Evolutionary conservation across 2,329 filamentous ascomycete genomes (phyloP).

Genomic region (Aspergillus piperis): DNA sequence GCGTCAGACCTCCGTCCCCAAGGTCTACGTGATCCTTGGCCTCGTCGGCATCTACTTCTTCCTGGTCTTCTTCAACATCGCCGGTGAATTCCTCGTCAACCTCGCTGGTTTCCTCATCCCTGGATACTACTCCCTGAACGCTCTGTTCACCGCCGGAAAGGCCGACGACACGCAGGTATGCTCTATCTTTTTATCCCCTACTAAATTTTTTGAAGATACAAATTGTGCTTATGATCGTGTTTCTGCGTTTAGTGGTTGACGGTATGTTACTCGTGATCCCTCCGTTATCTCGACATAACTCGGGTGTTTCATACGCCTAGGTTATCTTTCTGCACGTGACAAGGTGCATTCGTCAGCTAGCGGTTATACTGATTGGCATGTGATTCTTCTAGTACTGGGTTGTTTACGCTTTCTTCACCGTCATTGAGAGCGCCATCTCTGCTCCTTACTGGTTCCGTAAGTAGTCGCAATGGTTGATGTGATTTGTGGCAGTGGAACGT

Average conservation of each 20-base stretch:
- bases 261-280: conserved; percentile 40
- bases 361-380: conserved; percentile 22
- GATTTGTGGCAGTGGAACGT: not conserved
- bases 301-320: conserved; percentile 8
- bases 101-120: conserved; percentile 66
- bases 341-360: conserved; percentile 9
- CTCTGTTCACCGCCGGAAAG: conserved; percentile 62
- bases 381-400: conserved; percentile 62
- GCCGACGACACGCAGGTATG: conserved; percentile 66
- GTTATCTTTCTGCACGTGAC: conserved; percentile 27
- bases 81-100: conserved; percentile 68
- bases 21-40: conserved; percentile 67
- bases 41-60: conserved; percentile 68
- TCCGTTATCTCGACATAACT: conserved; percentile 2
- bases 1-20: conserved; percentile 67
- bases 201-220: not conserved
- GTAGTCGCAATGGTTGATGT: conserved; percentile 20
- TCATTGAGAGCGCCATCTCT: conserved; percentile 66
- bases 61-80: conserved; percentile 72
- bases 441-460: conserved; percentile 70
- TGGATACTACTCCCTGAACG: conserved; percentile 66
- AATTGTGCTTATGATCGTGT: conserved; percentile 13
- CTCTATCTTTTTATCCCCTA: conserved; percentile 6
- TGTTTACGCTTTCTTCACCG: conserved; percentile 65
- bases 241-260: conserved; percentile 58